phyloP scores from a whole-genome alignment of 1,284 basidiomycete species.

The Albatrellus sp. region DNA sequence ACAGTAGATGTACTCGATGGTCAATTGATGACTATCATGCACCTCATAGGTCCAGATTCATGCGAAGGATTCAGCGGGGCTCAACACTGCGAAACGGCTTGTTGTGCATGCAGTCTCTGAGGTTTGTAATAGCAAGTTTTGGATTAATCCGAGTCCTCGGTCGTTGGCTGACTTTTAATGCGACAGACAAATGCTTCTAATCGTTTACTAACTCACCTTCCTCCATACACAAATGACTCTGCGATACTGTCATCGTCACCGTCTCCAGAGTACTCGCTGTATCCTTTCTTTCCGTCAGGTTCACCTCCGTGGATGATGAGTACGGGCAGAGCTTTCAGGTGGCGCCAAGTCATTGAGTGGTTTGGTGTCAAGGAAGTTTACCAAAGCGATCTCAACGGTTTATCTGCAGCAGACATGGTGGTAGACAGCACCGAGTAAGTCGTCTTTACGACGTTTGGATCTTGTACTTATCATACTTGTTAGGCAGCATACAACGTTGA shows the following conservation, averaged over 20 bases:
- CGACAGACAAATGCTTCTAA: not conserved
- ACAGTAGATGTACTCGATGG: too few species aligned
- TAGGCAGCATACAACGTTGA: too few species aligned
- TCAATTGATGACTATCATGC: too few species aligned
- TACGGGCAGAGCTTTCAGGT: constrained; percentile 35
- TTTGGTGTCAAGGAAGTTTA: not conserved
- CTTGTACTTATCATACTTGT: too few species aligned
- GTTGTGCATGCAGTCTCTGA: constrained; percentile 36
- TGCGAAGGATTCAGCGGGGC: constrained; percentile 28
- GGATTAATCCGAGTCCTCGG: too few species aligned
- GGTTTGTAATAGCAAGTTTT: constrained; percentile 23
- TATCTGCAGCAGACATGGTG: too few species aligned
- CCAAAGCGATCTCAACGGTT: too few species aligned
- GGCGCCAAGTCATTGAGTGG: constrained; percentile 52
- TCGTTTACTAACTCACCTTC: not conserved
- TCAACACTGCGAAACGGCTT: constrained; percentile 38
- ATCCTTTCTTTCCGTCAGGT: constrained; percentile 45
- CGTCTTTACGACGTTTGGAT: too few species aligned
- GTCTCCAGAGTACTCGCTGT: constrained; percentile 38
- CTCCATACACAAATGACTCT: constrained; percentile 6
- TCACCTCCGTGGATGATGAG: constrained; percentile 35
- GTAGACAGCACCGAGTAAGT: too few species aligned
- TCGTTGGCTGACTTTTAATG: too few species aligned
- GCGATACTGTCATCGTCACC: constrained; percentile 12
- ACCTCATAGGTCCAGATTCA: constrained; percentile 38